Base-by-base conservation (phyloP, 2,329 filamentous ascomycete species). In the Exophiala oligosperma region DNA sequence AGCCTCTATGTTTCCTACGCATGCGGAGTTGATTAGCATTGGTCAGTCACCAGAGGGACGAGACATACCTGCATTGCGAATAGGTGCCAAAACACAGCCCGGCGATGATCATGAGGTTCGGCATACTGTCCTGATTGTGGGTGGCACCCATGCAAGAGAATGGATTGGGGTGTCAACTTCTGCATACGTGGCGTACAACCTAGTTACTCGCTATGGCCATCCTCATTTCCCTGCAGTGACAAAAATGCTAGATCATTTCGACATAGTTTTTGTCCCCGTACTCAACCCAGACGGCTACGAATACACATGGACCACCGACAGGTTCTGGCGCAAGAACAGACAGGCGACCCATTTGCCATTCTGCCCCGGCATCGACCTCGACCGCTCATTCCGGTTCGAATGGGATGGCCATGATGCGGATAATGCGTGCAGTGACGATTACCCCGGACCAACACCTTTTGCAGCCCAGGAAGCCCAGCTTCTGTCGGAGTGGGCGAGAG, bases 151-250 rank as follows among this genome's bases (percentile, higher is more conserved):
- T 73, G 93, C 92, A 2, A 85, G 94, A 38, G 94, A 99, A 78
- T 99, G 94, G 94, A 96, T 99, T 64, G 91, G 91, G 48, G 92
- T 89, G 0, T 94, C 88, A 68, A 96, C 92, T 0, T 91, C 95
- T 52, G 95, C 89, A 68, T 97, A 96, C 68, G 78, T 96, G 29
- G 91, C 93, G 8, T 96, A 94, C 84, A 90, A 85, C 14, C 81
- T 97, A 49, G 90, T 96, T 67, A 92, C 89, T 0, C 84, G 86
- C 3, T 95, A 93, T 72, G 90, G 89, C 56, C 90, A 65, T n/a
- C 47, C 57, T 23, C 56, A 91, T 83, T 74, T 81, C 69, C 62
- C 81, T 77, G 74, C 74, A 11, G 87, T 95, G 54, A 92, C 89
- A 21, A 88, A 86, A 60, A 80, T 97, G 7, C 81, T 99, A 3